Evolutionary conservation across 495 filamentous ascomycete species (phyloP), one percentile per base, ranked within the genome.

Genomic region (Trichoderma asperelloides): DNA sequence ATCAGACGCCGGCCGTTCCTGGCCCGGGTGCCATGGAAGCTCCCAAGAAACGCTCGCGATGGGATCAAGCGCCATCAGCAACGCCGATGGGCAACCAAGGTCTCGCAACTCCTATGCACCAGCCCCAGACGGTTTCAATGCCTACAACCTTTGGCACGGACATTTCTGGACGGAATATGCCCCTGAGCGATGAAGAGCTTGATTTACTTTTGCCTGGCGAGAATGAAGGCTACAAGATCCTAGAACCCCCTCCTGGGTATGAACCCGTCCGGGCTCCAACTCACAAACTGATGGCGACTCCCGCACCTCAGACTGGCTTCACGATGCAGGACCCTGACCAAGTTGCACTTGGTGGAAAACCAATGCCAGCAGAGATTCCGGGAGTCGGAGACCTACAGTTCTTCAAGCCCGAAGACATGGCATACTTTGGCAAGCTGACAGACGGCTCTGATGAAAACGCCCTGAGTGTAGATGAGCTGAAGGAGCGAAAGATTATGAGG

Each of bases 341-440:
- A 72, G 86, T 86, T 66, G 85, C 89, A 69, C 75, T 89, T 37
- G 84, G 93, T 71, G 92, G 94, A 68, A 97, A 96, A 77, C 89
- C 93, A 72, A 87, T 98, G 68, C 96, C 96, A 12, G 96, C 93
- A 5, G 95, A 97, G 76, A 97, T 99, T 67, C 93, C 96, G 23
- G 96, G 96, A 33, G 93, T 99, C 55, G 96, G 96, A 65, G 96
- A 99, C 74, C 81, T 99, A 49, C 93, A 97, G 69, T 99, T 98
- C 77, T 98, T 98, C 85, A 99, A 99, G 78, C 86, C 92, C 12
- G 95, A 97, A 78, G 96, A 99, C 81, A 98, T 97, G 96, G 87
- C 90, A 37, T 99, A 99, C 79, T 99, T 99, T 71, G 94, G 95
- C 65, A 99, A 98, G 81, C 84, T 99, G 25, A 92, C 96, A 57